Evolutionary conservation across 371 early-diverging fungal genomes (phyloP).

Genomic region (Capillidium heterosporum): DNA sequence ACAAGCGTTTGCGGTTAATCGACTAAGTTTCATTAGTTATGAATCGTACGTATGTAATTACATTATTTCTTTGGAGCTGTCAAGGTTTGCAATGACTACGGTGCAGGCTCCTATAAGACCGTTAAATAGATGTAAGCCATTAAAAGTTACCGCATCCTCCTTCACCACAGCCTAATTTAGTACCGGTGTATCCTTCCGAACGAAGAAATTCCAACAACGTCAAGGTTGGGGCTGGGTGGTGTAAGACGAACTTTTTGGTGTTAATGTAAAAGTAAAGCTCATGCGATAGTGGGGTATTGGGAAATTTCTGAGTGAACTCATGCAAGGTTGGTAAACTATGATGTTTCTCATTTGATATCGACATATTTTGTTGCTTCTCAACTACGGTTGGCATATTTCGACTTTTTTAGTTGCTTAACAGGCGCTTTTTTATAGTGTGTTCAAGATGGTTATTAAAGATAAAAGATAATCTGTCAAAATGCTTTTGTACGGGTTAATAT

Average conservation of each 20-base stretch:
- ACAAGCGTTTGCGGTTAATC: constrained; percentile 48
- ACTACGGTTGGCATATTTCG: too few relatives aligned
- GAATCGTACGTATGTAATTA: neutral
- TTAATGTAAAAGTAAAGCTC: constrained; percentile 34
- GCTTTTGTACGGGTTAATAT: too few relatives aligned
- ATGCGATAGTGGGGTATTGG: neutral
- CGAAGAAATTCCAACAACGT: constrained; percentile 49
- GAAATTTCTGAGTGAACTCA: neutral
- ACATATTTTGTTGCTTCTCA: too few relatives aligned
- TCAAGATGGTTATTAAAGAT: too few relatives aligned
- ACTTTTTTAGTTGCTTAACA: too few relatives aligned
- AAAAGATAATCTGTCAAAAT: too few relatives aligned
- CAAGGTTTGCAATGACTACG: constrained; percentile 42
- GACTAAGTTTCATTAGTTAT: constrained; percentile 11
- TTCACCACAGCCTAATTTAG: constrained; percentile 63
- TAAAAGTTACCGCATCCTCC: constrained; percentile 34
- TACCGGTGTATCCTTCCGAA: constrained; percentile 43
- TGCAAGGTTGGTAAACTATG: neutral
- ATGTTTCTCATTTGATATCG: too few relatives aligned
- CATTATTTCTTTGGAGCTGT: constrained; percentile 9
- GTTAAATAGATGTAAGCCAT: neutral
- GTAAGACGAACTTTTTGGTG: constrained; percentile 21
- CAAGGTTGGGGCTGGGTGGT: constrained; percentile 29
- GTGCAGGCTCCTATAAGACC: constrained; percentile 46
- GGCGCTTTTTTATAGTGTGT: too few relatives aligned